Evolutionary conservation across 2,329 filamentous ascomycete species (phyloP).

Genomic region (Arachnomyces sp.): DNA sequence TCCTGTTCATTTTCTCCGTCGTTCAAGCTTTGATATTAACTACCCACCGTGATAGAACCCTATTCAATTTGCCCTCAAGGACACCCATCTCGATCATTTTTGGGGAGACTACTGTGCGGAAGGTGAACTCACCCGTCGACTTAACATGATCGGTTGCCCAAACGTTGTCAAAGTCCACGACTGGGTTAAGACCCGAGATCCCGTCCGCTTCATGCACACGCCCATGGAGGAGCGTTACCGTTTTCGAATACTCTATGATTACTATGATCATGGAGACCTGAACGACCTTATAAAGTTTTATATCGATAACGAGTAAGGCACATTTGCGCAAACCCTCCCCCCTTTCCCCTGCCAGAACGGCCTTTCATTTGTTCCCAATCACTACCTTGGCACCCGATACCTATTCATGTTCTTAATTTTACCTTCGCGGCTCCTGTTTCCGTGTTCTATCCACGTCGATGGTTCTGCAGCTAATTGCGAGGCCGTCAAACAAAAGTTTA

Average conservation of each 20-base stretch:
- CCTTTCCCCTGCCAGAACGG: too few relatives aligned
- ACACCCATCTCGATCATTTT: constrained; percentile 2
- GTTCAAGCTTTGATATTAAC: too few relatives aligned
- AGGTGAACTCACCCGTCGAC: constrained; percentile 7
- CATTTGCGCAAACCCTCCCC: neutral
- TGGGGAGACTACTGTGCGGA: constrained; percentile 8
- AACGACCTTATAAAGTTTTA: constrained; percentile 1
- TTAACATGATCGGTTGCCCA: constrained; percentile 7
- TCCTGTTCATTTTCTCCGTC: neutral
- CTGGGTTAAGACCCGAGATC: constrained; percentile 3
- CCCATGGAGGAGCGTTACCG: neutral
- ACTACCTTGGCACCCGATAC: too few relatives aligned
- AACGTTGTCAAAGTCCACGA: constrained; percentile 10
- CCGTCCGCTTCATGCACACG: neutral
- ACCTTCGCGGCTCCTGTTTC: too few relatives aligned
- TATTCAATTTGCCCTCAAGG: constrained; percentile 8
- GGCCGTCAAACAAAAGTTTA: constrained; percentile 2
- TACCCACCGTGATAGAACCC: neutral
- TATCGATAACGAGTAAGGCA: neutral
- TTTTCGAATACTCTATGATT: constrained; percentile 9
- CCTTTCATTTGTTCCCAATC: too few relatives aligned
- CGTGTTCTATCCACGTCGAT: too few relatives aligned
- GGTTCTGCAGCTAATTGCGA: too few relatives aligned
- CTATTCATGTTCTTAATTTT: too few relatives aligned
- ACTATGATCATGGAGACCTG: constrained; percentile 3